Evolutionary conservation across 768 basidiomycete species (phyloP), one percentile per base, ranked within the genome.

Genomic region (Xerocomus potaroensis): DNA sequence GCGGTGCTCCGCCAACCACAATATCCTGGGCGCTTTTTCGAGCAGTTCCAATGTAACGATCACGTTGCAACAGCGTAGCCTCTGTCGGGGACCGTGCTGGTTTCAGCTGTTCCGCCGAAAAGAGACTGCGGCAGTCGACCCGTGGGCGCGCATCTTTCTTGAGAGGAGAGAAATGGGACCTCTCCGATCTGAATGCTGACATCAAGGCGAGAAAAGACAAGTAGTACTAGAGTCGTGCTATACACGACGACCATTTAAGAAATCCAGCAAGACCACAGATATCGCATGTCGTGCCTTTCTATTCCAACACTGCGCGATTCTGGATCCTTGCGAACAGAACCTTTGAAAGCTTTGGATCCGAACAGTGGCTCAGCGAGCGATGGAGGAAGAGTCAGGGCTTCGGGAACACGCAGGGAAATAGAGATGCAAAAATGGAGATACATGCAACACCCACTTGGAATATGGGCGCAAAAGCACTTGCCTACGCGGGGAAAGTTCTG

Each of bases 81-180:
- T 41, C 24, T 19, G 39, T 27, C 16, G 47, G 43, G 37, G 52
- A 38, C 24, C 23, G 26, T 1, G 39, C 1, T 5, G 29, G 16
- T 12, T 44, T 44, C 16, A 24, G 42, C 21, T 22, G 34, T 34
- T 48, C 51, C 19, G 32, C 11, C 15, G 40, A 22, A 45, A 62
- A 62, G 35, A 62, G 12, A 31, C 5, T 24, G 26, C 60, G 60
- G 19, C 54, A 61, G 50, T 63, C 57, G 34, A 50, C 26, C 31
- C 61, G 55, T 10, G 46, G 49, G 37, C 30, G 4, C 21, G 43
- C 4, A 12, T 22, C 41, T 47, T 48, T 63, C 44, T 44, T 63
- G 30, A 62, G 24, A 33, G 51, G 58, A 10, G 55, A 53, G 19
- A 47, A 9, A 26, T 60, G 49, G 22, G 34, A 32, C 22, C 39